These are phyloP conservation scores for Penicillium brevicompactum DNA, from an alignment of 2,329 filamentous ascomycete genomes.

Conservation along the genomic window DNA sequence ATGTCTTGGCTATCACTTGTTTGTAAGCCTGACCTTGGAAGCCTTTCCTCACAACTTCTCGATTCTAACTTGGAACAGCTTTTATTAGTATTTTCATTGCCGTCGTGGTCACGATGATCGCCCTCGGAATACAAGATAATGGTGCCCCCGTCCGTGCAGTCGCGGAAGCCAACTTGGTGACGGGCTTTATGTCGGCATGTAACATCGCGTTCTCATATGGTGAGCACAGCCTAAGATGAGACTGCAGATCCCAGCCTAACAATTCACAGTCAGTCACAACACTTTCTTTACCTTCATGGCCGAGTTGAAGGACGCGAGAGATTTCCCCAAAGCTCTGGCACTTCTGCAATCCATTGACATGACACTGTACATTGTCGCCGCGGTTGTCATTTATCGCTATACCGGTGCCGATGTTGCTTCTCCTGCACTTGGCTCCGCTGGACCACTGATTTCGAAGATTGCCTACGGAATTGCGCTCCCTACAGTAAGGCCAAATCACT, in stretches of 20 bases:
- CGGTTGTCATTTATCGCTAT: constrained; percentile 67
- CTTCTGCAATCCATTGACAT: constrained; percentile 61
- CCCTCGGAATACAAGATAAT: constrained; percentile 55
- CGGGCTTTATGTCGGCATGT: not conserved
- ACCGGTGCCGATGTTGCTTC: constrained; percentile 61
- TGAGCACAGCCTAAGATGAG: not conserved
- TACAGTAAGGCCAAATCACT: constrained; percentile 43
- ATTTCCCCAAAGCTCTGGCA: constrained; percentile 63
- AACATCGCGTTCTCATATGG: constrained; percentile 4
- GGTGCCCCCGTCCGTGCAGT: constrained; percentile 13
- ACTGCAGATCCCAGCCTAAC: not conserved
- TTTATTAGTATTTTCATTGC: constrained; percentile 3
- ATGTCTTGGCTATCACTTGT: constrained; percentile 61
- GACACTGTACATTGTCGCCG: constrained; percentile 64
- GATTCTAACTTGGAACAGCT: not conserved
- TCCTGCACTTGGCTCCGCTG: constrained; percentile 66
- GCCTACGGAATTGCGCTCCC: constrained; percentile 68
- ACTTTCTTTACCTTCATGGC: constrained; percentile 67
- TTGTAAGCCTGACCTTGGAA: constrained; percentile 30
- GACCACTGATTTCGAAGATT: constrained; percentile 57
- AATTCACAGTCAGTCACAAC: constrained; percentile 55
- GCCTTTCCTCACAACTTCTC: not conserved
- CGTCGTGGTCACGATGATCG: constrained; percentile 26
- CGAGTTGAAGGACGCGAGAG: constrained; percentile 61
- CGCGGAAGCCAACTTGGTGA: not conserved